Evolutionary conservation across 306 rosid genomes (phyloP), one percentile per base, ranked within the genome.

Genomic region (Geum urbanum): DNA sequence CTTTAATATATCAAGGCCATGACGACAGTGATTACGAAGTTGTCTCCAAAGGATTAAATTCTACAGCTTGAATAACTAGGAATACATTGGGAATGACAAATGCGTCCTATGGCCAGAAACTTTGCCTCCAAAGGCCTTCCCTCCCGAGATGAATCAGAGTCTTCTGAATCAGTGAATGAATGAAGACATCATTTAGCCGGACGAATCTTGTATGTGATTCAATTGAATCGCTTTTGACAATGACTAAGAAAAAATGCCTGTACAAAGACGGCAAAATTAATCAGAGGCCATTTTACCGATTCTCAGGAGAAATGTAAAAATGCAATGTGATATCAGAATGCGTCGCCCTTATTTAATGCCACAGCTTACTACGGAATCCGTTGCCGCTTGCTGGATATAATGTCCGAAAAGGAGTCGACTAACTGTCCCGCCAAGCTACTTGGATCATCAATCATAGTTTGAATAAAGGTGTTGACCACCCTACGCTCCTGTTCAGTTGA

Each of bases 361-460:
- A 81, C 76, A 69, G 82, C 82, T 84, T 85, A 66, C 83, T 84
- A 65, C 82, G 77, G 80, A 86, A 84, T 78, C 91, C 96, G 71
- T 85, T 84, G 86, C 91, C 91, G 89, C 88, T 95, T 95, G 89
- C 78, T 79, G 74, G 96, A 91, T 71, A 95, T 65, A 18, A 95
- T 91, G 69, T 95, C 99, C 7, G 97, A 87, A 75, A 95, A 95
- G 7, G 99, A 91, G 80, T 95, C 96, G 24, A 91, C 88, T 84
- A 95, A 84, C 77, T 95, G 99, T 53, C 99, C 99, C 35, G 99
- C 99, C 86, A 95, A 84, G 85, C 97, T 95, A 84, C 89, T 83
- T 8, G 95, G 99, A 83, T 95, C 99, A 79, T 95, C 99, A 0
- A 79, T 89, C 84, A 95, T 86, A 27, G 99, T 91, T 73, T 95